Percentiles rank a stretch among this genome's conserved stretches.
These are phyloP conservation scores for Mycothermus thermophilus DNA, from an alignment of 495 filamentous ascomycete genomes.

Conservation along the genomic window DNA sequence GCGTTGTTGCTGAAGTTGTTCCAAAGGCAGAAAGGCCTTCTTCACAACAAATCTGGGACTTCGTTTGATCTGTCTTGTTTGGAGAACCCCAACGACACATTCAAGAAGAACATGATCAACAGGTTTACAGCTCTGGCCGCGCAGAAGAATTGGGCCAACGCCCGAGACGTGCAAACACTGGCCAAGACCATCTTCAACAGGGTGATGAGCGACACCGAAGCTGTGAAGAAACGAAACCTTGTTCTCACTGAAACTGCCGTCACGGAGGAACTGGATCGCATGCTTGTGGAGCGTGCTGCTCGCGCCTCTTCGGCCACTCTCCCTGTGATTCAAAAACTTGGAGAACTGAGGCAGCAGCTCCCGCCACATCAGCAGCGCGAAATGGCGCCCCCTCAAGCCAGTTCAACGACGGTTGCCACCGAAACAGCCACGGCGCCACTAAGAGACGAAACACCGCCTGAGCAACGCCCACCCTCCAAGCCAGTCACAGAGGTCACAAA, in stretches of 20 bases:
- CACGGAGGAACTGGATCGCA: constrained; percentile 23
- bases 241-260: constrained; percentile 23
- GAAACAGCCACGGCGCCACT: too few relatives aligned
- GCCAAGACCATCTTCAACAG: constrained; percentile 38
- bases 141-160: constrained; percentile 52
- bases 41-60: constrained; percentile 18
- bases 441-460: too few relatives aligned
- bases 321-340: not conserved
- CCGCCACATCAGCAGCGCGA: not conserved
- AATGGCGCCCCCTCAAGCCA: too few relatives aligned
- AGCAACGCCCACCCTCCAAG: constrained; percentile 2
- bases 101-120: constrained; percentile 15
- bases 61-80: constrained; percentile 28
- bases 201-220: constrained; percentile 22
- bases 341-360: not conserved
- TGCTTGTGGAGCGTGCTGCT: constrained; percentile 33
- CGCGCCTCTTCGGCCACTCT: constrained; percentile 4
- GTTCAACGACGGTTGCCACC: too few relatives aligned
- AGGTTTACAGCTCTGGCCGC: constrained; percentile 30
- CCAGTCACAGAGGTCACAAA: not conserved
- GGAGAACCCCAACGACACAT: constrained; percentile 11
- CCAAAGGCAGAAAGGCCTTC: constrained; percentile 3
- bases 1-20: constrained; percentile 21
- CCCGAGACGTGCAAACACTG: constrained; percentile 47
- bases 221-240: constrained; percentile 5